Base-by-base conservation (phyloP, 2,329 filamentous ascomycete species). In the Aspergillus oerlinghausenensis region DNA sequence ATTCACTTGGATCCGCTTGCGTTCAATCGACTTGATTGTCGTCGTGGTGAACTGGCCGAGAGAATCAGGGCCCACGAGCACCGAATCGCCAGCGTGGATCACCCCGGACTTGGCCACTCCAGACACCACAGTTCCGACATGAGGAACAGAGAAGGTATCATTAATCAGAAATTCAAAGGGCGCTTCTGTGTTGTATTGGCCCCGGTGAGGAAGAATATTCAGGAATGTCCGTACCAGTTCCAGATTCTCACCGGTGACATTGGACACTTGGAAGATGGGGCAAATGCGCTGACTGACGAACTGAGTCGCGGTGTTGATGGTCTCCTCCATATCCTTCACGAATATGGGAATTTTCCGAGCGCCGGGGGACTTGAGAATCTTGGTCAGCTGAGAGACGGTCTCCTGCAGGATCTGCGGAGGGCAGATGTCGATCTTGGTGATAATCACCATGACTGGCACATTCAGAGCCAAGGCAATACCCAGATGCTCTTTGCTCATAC, bases 351-450 rank as follows among this genome's bases (percentile, higher is more conserved):
- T 95, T 76, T 99, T 99, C 42, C 90, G 84, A 3, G 94, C 94
- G 3, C 92, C 94, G 0, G 92, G 92, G 55, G 90, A 95, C 74
- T 96, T 96, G 63, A 99, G 81, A 52, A 99, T 97, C 69, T 92
- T 90, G 53, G 87, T 93, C 60, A 99, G 84, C 73, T 97, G 93
- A 10, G 86, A 88, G 49, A 97, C 86, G 23, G 94, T 99, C 78
- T 97, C 89, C 75, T 96, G 86, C 25, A 99, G 80, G 67, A 99
- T 97, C 63, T 97, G 89, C 1, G 93, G 92, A 23, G 94, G 94
- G 73, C 94, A 97, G 55, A 97, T 97, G 71, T 97, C 94, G 62
- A 97, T 96, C 79, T 97, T 99, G 73, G 93, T 99, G 61, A 97
- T 87, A 62, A 97, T 88, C 3, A 97, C 92, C 90, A 99, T 96